Conservation (phyloP, 2,329 filamentous ascomycete genomes). For the Colletotrichum sp. region DNA sequence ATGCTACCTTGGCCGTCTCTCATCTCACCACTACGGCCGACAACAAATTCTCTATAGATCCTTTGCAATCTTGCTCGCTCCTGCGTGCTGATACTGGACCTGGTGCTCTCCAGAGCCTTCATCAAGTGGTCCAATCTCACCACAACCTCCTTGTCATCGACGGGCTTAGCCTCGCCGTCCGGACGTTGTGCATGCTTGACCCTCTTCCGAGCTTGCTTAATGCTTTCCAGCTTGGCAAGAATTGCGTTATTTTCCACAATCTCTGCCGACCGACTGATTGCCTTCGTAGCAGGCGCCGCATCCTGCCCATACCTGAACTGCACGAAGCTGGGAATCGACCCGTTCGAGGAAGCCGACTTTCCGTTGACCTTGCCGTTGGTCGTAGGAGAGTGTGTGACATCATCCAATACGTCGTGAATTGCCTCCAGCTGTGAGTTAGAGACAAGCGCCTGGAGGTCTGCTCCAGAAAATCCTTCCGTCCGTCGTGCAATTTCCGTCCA, state of each 20-base stretch:
- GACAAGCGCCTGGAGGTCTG: conserved; percentile 91
- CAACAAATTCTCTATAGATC: conserved; percentile 94
- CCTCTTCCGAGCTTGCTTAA: conserved; percentile 71
- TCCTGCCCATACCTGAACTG: conserved; percentile 83
- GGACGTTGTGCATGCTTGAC: conserved; percentile 36
- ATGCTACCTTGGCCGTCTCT: conserved; percentile 88
- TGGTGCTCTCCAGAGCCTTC: conserved; percentile 76
- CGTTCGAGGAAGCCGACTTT: conserved; percentile 23
- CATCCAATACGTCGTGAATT: conserved; percentile 87
- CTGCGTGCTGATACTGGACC: conserved; percentile 80
- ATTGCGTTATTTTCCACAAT: conserved; percentile 82
- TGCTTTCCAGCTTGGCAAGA: conserved; percentile 78
- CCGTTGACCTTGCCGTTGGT: conserved; percentile 39
- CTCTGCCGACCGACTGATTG: conserved; percentile 54
- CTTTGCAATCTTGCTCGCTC: conserved; percentile 76
- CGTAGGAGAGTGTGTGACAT: conserved; percentile 36
- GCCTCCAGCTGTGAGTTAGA: conserved; percentile 98
- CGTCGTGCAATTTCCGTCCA: conserved; percentile 76
- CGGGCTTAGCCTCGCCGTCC: conserved; percentile 30
- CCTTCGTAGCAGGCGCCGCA: conserved; percentile 45
- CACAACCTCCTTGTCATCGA: conserved; percentile 69
- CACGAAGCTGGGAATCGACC: conserved; percentile 63
- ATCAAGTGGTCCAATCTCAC: conserved; percentile 86
- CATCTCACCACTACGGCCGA: conserved; percentile 93
- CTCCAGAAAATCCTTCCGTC: conserved; percentile 91